Base-by-base conservation (phyloP, 768 basidiomycete genomes). In the Panellus pusillus region DNA sequence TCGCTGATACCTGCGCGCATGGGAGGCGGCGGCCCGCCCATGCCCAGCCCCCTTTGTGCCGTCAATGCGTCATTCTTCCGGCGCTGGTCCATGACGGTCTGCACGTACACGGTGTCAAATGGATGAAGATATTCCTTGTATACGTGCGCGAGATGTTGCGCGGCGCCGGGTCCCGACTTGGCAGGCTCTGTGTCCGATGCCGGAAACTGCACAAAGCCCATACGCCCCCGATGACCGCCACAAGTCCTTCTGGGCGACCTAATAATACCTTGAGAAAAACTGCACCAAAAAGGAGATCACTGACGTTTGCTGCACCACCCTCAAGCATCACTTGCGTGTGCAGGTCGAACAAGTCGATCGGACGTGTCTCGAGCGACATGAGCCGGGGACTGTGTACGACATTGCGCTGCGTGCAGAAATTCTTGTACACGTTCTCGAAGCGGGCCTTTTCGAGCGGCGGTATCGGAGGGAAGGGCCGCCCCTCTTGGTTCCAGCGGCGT, bases 201-300 rank as follows among this genome's bases (percentile, higher is more conserved):
- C 2, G 83, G 83, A 58, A 89, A 87, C 48, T 83, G 76, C 3
- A 84, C 76, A 61, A 84, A 81, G 15, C 82, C 84, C 68, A 91
- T 73, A 19, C 77, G 78, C n/a, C 79, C 88, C 80, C 89, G 51
- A 91, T 80, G 41, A 85, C 70, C 14, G 78, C 62, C 88, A 90
- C 53, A 74, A 56, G 31, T 87, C 86, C 43, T 78, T 76, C 52
- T 70, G 68, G 20, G 72, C 71, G 12, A 86, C 79, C 85, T 87
- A 48, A n/a, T 57, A 53, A 38, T 36, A 19, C 13, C 47, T 61
- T 63, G 7, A 63, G 44, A 37, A 54, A 50, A 20, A 14, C 24
- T n/a, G n/a, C 28, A 56, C 7, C 37, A 48, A 41, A 53, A 24
- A 43, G 32, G 9, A 18, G 1, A 35, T 6, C 14, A 70, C 73